Base-by-base conservation (phyloP, 2,329 filamentous ascomycete genomes). In the Beauveria sp. region DNA sequence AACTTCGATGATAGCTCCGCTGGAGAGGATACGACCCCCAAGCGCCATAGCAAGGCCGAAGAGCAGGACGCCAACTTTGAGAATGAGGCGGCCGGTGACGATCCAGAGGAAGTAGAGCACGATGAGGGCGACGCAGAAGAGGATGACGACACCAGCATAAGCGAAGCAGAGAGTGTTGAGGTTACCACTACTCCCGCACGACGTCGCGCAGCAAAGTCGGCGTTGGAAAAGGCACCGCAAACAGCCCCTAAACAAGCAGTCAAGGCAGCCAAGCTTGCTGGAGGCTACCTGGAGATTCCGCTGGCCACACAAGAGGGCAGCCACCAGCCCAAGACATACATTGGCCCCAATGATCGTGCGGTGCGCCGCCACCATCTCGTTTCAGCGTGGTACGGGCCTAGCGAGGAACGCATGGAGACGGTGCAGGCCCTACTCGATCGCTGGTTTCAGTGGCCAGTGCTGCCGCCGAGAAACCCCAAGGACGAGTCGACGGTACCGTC, bases 351-450 rank as follows among this genome's bases (percentile, higher is more conserved):
- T 56, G 71, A 74, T 37, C 66, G 72, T 7, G 64, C 67, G 2
- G 66, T 72, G 16, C 71, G 73, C 43, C 70, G 71, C 20, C 68
- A 70, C 7, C 65, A 69, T 2, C 69, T 75, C 7, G 63, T 78
- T 10, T 70, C 73, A 28, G 68, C 73, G 37, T 75, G 78, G 72
- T 80, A 78, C 64, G 77, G 78, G 1, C 73, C 77, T 0, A 71
- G 73, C 26, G 67, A 68, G 30, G 66, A 70, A 8, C 67, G 70
- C 8, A 67, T 79, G 61, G 70, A 67, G 43, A 69, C 72, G 51
- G 69, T 72, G 28, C 71, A 74, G 67, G 70, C 68, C 30, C 67
- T 79, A 66, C 66, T 78, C 34, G 71, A 73, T 52, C 75, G 73
- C n/a, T 80, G 77, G 76, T 68, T 69, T 28, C 65, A 69, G 50